Base-by-base conservation (phyloP, 345 rosid genomes). In the Eucalyptus tenuipes region DNA sequence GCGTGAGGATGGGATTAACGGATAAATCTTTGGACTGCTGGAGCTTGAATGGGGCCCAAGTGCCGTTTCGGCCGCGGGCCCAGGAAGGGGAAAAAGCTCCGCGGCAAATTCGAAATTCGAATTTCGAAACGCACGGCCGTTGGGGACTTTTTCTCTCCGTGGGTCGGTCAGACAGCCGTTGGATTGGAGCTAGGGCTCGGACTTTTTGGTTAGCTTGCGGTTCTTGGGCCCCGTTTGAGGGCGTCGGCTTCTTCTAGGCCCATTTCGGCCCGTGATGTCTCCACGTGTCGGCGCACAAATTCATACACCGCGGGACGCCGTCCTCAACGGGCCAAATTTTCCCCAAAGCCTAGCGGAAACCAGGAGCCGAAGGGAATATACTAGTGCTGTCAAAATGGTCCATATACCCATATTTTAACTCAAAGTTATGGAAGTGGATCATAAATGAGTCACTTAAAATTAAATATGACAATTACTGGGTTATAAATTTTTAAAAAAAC, bases 221-320 rank as follows among this genome's bases (percentile, higher is more conserved):
- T 59, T 27, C 1, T 25, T 6, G 16, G 31, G 66, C 7, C 66
- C n/a, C 66, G 7, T 12, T 59, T 12, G 31, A 3, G 66, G 31
- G 66, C 66, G 7, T 12, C 2, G 31, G 66, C 13, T 27, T 59
- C 7, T 11, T 25, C n/a, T 59, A 25, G 66, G 66, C 66, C 66
- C 66, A 12, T 59, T 59, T 59, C 0, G 66, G 66, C 8, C 66
- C 16, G 31, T 27, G 15, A 59, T 12, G 31, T 59, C 15, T 59
- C 66, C 66, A 59, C 31, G 31, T 61, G 68, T 61, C 68, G 17
- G 68, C 8, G 3, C 64, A 6, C 0, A 6, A 7, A 57, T 10
- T 3, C 13, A 12, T 6, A 2, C 16, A 31, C 7, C 2, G 4
- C 3, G n/a, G 64, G 2, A 27, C n/a, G 6, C 1, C 14, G 2